Percentiles rank a stretch among this genome's conserved stretches.
Evolutionary conservation across 2,329 filamentous ascomycete species (phyloP).

Genomic region (Ophiocordyceps unilateralis): DNA sequence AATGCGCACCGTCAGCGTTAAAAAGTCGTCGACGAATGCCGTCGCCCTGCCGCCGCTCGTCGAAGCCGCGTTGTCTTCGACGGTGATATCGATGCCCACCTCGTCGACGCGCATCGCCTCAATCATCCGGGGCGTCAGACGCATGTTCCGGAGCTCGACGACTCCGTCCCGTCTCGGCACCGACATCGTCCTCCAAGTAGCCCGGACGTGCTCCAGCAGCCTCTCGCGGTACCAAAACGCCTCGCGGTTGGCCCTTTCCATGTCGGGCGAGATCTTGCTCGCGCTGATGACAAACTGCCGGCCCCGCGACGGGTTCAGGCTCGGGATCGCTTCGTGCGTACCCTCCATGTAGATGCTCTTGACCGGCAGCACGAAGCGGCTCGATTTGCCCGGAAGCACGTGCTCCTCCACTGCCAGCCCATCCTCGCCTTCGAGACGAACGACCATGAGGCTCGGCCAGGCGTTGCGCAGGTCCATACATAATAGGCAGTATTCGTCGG

Average conservation of each 20-base stretch:
- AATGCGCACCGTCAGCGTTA: conserved; percentile 53
- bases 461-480: conserved; percentile 75
- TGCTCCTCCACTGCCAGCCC: conserved; percentile 32
- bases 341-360: conserved; percentile 61
- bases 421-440: conserved; percentile 41
- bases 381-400: conserved; percentile 51
- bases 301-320: conserved; percentile 63
- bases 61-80: conserved; percentile 20
- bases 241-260: conserved; percentile 61
- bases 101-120: conserved; percentile 71
- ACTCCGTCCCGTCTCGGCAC: conserved; percentile 39
- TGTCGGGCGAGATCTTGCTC: conserved; percentile 60
- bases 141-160: conserved; percentile 61
- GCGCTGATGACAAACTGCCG: conserved; percentile 86
- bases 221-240: conserved; percentile 84
- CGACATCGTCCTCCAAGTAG: conserved; percentile 48
- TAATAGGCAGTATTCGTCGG: conserved; percentile 57
- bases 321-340: conserved; percentile 61
- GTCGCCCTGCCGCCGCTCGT: conserved; percentile 7
- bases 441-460: conserved; percentile 65
- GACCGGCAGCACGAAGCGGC: conserved; percentile 58
- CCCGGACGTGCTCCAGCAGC: conserved; percentile 53
- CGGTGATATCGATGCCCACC: conserved; percentile 46
- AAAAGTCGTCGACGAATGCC: conserved; percentile 34
- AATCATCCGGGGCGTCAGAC: conserved; percentile 62